phyloP scores from a whole-genome alignment of 768 basidiomycete species.

The Mycena leptocephala region DNA sequence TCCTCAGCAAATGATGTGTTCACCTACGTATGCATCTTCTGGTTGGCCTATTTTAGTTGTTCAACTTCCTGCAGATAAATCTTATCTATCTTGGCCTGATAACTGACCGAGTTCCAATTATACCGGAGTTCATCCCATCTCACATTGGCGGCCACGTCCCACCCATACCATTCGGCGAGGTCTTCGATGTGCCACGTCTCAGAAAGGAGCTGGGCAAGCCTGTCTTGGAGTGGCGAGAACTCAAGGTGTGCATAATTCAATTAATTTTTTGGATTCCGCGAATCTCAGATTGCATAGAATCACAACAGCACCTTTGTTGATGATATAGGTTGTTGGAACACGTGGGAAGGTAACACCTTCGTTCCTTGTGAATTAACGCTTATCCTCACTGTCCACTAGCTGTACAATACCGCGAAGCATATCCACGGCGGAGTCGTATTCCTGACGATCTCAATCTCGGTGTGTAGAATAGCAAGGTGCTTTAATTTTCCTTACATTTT shows the following conservation, averaged over 20 bases:
- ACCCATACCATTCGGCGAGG: slow-evolving; percentile 69
- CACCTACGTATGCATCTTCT: slow-evolving; percentile 68
- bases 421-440: slow-evolving; percentile 57
- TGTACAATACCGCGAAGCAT: slow-evolving; percentile 56
- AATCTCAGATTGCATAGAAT: slow-evolving; percentile 40
- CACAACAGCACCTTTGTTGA: slow-evolving; percentile 56
- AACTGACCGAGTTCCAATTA: slow-evolving; percentile 72
- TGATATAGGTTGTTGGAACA: slow-evolving; percentile 72
- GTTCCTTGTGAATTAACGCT: background rate
- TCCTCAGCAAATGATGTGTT: slow-evolving; percentile 82
- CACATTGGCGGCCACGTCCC: slow-evolving; percentile 68
- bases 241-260: slow-evolving; percentile 54
- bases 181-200: slow-evolving; percentile 74
- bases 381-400: slow-evolving; percentile 26
- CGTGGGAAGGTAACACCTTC: slow-evolving; percentile 54
- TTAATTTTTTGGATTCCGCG: background rate
- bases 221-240: slow-evolving; percentile 76
- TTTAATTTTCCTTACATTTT: slow-evolving; percentile 35
- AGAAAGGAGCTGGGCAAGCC: slow-evolving; percentile 60
- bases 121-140: slow-evolving; percentile 72
- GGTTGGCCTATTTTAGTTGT: background rate
- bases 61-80: slow-evolving; percentile 56
- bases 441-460: slow-evolving; percentile 60
- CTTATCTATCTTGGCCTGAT: slow-evolving; percentile 73
- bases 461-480: slow-evolving; percentile 38